Evolutionary conservation across 2,329 filamentous ascomycete species (phyloP).

Genomic region (Fusarium tanahbumbuense): DNA sequence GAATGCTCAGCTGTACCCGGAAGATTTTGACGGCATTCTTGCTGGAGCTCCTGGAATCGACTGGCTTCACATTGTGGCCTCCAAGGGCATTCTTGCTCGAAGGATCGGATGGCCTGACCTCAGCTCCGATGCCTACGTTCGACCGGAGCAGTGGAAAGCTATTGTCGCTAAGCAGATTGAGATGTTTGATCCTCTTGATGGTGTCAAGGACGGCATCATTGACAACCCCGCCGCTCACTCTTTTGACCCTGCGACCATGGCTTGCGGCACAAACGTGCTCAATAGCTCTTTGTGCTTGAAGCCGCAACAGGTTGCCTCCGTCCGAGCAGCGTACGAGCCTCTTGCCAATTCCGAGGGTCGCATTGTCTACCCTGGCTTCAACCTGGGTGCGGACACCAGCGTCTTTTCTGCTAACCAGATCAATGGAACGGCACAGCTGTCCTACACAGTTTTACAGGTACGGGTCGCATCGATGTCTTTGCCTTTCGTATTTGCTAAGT

Average conservation of each 20-base stretch:
- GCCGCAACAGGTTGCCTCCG: background rate
- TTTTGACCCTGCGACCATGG: background rate
- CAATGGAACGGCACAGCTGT: constrained; percentile 3
- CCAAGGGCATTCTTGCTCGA: constrained; percentile 7
- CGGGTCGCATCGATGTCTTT: fast-evolving
- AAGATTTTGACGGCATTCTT: constrained; percentile 15
- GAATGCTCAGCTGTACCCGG: constrained; percentile 10
- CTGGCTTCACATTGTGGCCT: constrained; percentile 17
- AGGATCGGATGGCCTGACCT: constrained; percentile 4
- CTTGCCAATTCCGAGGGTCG: background rate
- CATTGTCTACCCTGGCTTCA: constrained; percentile 5
- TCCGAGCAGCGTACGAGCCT: constrained; percentile 11
- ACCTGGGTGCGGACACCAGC: constrained; percentile 1
- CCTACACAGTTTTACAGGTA: constrained; percentile 14
- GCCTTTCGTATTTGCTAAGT: background rate
- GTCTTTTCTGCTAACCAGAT: constrained; percentile 13
- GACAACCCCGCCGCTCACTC: constrained; percentile 4
- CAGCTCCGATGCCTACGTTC: background rate
- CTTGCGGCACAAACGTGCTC: background rate
- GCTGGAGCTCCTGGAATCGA: constrained; percentile 7
- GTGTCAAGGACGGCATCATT: constrained; percentile 6
- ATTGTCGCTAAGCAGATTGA: constrained; percentile 14
- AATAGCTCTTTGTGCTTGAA: constrained; percentile 3
- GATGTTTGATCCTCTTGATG: constrained; percentile 8
- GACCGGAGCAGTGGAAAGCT: constrained; percentile 8